Base-by-base conservation (phyloP, 805 yeast species). In the Metschnikowia picachoensis region DNA sequence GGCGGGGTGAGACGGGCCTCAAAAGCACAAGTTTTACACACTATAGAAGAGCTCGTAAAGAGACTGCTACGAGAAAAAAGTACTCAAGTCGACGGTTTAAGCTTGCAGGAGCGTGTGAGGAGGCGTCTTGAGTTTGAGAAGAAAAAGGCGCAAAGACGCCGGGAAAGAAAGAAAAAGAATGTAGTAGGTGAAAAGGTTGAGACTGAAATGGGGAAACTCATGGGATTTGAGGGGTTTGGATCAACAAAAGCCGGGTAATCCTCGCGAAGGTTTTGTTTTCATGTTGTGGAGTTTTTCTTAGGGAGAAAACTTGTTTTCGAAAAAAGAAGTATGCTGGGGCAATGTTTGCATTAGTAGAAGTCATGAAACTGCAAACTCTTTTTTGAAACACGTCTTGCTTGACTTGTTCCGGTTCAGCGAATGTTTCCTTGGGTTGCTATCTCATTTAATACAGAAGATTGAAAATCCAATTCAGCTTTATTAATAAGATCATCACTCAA, bases 171-270 rank as follows among this genome's bases (percentile, higher is more conserved):
- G 36, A 55, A 44, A 57, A 58, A 48, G 48, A 46, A 17, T 32
- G 30, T 25, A 31, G 41, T 17, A n/a, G 17, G n/a, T 11, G 37
- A 11, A 30, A 46, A 37, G 41, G 38, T 29, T 35, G 46, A 13
- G 52, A 44, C 35, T 47, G 56, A n/a, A 54, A 50, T 48, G 70
- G 62, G 27, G 49, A 48, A 59, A 29, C 49, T 73, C 50, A 82
- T 85, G 87, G 91, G 91, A 2, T 80, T 85, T 51, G 53, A 65
- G 1, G 73, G 76, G 2, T 83, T 83, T 62, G 79, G 78, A 0
- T 58, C 75, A 8, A 67, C 83, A 2, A 80, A 49, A 29, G 31
- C 44, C 30, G 40, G 41, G 27, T 39, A 27, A 32, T n/a, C 14
- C 6, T 12, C 8, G 39, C 9, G 13, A 11, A 35, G 9, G 11